Evolutionary conservation across 108 stramenopile genomes (phyloP), one percentile per base, ranked within the genome.

Genomic region (Aureococcus anophagefferens): DNA sequence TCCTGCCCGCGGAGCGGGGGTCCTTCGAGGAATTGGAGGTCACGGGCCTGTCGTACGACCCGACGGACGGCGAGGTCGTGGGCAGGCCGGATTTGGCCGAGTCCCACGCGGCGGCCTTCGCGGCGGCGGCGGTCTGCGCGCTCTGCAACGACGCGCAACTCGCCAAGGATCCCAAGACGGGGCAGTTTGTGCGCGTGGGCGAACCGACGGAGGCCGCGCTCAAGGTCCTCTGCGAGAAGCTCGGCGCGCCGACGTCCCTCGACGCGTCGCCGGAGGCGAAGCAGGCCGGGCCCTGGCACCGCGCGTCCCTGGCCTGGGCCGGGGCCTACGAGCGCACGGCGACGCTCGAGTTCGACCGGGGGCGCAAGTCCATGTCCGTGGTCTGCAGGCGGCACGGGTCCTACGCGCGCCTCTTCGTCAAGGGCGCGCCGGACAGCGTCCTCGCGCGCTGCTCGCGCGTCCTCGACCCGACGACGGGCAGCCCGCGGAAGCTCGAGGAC

Each of bases 121-220:
- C 89, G 72, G 64, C 90, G 66, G 84, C 82, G 0, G 86, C 89
- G 17, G 90, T 94, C 7, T 72, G 83, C 14, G 84, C 89, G 29
- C 70, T 93, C 65, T 93, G 92, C 75, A 91, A 91, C 70, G 92
- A 93, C 80, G 90, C 90, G 62, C 79, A 66, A 4, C 89, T 91
- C 69, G 73, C 90, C n/a, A 89, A 82, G 72, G 77, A 88, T 70
- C 72, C 51, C 72, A 18, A 73, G 17, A 25, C 14, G 21, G 51
- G 51, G 7, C 7, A 59, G 25, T 59, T 88, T 69, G 83, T 76
- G 65, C 79, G 91, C 30, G 84, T 87, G 33, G 97, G 97, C n/a
- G 97, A 98, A 76, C 97, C 97, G 0, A 98, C 97, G 0, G 97
- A 98, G 72, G 95, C 95, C 30, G 97, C 95, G 0, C 75, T 96